Percentiles rank a stretch among this genome's conserved stretches.
Evolutionary conservation across 768 basidiomycete species (phyloP).

Genomic region (Mrakia hoshinonis): DNA sequence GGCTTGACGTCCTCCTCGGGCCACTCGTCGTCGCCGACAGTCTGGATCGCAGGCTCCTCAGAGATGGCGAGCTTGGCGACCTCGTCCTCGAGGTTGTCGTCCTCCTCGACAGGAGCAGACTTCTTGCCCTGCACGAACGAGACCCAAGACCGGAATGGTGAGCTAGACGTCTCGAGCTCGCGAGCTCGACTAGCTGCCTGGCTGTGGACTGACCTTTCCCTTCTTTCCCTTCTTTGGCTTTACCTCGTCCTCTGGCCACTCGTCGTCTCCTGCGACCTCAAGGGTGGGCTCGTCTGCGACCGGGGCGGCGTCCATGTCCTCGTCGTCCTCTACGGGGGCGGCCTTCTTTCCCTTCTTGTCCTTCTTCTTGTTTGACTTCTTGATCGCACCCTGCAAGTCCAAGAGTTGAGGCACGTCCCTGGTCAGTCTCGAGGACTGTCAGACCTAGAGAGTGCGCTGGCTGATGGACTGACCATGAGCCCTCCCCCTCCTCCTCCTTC

Average conservation of each 20-base stretch:
- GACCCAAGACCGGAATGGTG: neutral
- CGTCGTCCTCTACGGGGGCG: constrained; percentile 6
- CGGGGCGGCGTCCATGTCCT: constrained; percentile 16
- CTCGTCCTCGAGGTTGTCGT: constrained; percentile 34
- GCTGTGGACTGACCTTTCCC: constrained; percentile 34
- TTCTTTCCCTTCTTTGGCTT: constrained; percentile 40
- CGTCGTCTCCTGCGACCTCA: constrained; percentile 23
- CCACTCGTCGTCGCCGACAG: constrained; percentile 28
- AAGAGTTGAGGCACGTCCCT: too few species aligned
- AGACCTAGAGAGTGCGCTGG: too few species aligned
- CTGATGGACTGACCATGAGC: constrained; percentile 35
- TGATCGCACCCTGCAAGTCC: constrained; percentile 40
- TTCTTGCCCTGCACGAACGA: constrained; percentile 31
- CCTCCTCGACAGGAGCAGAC: constrained; percentile 26
- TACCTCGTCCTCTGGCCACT: constrained; percentile 24
- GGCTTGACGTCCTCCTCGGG: constrained; percentile 44
- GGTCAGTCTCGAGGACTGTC: neutral
- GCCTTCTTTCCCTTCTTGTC: constrained; percentile 33
- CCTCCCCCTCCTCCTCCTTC: constrained; percentile 36
- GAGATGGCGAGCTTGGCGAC: constrained; percentile 40
- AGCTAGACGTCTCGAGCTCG: constrained; percentile 32
- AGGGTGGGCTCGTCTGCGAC: constrained; percentile 17
- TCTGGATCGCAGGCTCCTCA: constrained; percentile 22
- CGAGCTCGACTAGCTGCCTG: constrained; percentile 26
- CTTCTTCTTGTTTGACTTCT: constrained; percentile 30